These are phyloP conservation scores for Odontarrhena argentea DNA, from an alignment of 345 rosid genomes.

Conservation along the genomic window DNA sequence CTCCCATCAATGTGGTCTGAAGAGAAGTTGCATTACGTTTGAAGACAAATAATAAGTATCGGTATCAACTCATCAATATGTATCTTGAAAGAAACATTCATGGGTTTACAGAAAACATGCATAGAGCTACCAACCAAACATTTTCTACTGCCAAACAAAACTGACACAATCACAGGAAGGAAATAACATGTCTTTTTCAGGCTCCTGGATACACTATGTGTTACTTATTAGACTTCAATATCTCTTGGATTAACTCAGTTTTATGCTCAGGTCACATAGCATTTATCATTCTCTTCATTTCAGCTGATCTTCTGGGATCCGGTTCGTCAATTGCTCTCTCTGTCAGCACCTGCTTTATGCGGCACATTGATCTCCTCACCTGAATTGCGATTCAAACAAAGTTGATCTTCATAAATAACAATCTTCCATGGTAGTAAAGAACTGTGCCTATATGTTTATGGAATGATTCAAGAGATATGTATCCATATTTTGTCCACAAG, in stretches of 20 bases:
- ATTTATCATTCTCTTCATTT: conserved; percentile 93
- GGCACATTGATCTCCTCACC: conserved; percentile 90
- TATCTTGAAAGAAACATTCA: conserved; percentile 12
- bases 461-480: not conserved
- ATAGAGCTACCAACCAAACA: conserved; percentile 14
- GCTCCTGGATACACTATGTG: not conserved
- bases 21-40: not conserved
- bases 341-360: conserved; percentile 84
- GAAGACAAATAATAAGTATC: conserved; percentile 3
- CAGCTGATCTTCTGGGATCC: conserved; percentile 81
- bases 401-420: not conserved
- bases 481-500: not conserved
- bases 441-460: not conserved
- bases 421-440: not conserved
- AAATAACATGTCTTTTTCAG: not conserved
- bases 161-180: conserved; percentile 2
- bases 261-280: conserved; percentile 49
- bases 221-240: conserved; percentile 2
- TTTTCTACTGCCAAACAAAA: conserved; percentile 16
- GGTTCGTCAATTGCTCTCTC: conserved; percentile 89
- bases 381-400: conserved; percentile 31
- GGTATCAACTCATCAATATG: conserved; percentile 11
- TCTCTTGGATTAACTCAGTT: not conserved
- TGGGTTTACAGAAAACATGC: conserved; percentile 4
- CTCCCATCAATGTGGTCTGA: not conserved